Evolutionary conservation across 208 protist genomes (phyloP), one percentile per base, ranked within the genome.

Genomic region (Crithidia fasciculata): DNA sequence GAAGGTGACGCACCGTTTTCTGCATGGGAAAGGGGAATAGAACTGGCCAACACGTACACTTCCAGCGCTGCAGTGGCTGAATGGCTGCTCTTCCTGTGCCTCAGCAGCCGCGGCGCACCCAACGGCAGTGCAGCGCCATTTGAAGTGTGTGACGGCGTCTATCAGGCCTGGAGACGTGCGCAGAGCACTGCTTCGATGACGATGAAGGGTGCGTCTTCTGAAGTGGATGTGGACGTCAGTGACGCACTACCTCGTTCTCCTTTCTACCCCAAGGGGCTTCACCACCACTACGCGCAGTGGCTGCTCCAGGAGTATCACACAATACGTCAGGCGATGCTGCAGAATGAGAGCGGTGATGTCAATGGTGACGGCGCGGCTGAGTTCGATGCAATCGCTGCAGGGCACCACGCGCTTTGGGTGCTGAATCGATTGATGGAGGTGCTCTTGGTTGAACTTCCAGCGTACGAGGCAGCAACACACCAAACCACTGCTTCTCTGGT

Each of bases 401-500:
- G 61, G 16, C 59, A 69, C 19, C 61, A 63, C 13, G 13, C 40
- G 5, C 63, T 10, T 28, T 58, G 49, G n/a, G 47, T 82, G 16
- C 43, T 85, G 16, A 65, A 79, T 16, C 19, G 37, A 2, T 61
- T 37, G 39, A 36, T 85, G 43, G 59, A 76, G 16, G 76, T 82
- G n/a, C 76, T 85, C 36, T 62, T 85, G 2, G 13, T 85, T 4
- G 70, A 85, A 12, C 64, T 64, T 36, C 71, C 70, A 53, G 36
- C 53, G 15, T 70, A 82, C 41, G 54, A 7, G 7, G 64, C 40
- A 3, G 58, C 44, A 36, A 19, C 28, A 62, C 16, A n/a, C n/a
- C n/a, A n/a, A n/a, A n/a, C n/a, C n/a, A n/a, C n/a, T n/a, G n/a
- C n/a, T n/a, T n/a, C n/a, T n/a, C n/a, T n/a, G n/a, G n/a, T n/a